phyloP scores from a whole-genome alignment of 352 stramenopile species.

The Pythium biforme region DNA sequence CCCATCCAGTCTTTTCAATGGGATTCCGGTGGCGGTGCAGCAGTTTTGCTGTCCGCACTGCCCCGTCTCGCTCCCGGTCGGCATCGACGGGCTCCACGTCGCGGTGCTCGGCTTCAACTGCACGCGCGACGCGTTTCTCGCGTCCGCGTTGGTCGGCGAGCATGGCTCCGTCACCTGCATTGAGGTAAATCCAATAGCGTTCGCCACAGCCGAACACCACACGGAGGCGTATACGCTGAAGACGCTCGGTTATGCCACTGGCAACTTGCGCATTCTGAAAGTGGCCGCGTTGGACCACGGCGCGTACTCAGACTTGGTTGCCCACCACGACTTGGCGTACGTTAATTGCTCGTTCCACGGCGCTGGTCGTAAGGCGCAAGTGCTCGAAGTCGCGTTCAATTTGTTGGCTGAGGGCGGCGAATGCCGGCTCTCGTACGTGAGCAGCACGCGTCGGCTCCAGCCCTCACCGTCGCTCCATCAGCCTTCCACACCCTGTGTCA shows the following conservation, averaged over 20 bases:
- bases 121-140: slow-evolving; percentile 44
- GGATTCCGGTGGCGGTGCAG: slow-evolving; percentile 29
- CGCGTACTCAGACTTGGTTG: not conserved
- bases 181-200: slow-evolving; percentile 29
- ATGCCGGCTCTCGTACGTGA: slow-evolving; percentile 30
- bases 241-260: slow-evolving; percentile 28
- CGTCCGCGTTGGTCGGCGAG: slow-evolving; percentile 37
- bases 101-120: slow-evolving; percentile 44
- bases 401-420: slow-evolving; percentile 52
- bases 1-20: not conserved
- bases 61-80: slow-evolving; percentile 16
- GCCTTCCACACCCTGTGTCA: not conserved
- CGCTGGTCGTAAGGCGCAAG: slow-evolving; percentile 25
- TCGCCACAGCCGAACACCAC: not conserved
- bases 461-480: not conserved
- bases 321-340: slow-evolving; percentile 30
- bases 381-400: slow-evolving; percentile 35
- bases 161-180: slow-evolving; percentile 44
- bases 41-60: slow-evolving; percentile 28
- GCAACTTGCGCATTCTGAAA: slow-evolving; percentile 34
- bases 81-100: slow-evolving; percentile 39
- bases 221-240: slow-evolving; percentile 11
- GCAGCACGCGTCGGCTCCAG: slow-evolving; percentile 11
- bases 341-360: slow-evolving; percentile 54
- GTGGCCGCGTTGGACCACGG: not conserved